Evolutionary conservation across 495 filamentous ascomycete species (phyloP).

Genomic region (Neurospora sp.): DNA sequence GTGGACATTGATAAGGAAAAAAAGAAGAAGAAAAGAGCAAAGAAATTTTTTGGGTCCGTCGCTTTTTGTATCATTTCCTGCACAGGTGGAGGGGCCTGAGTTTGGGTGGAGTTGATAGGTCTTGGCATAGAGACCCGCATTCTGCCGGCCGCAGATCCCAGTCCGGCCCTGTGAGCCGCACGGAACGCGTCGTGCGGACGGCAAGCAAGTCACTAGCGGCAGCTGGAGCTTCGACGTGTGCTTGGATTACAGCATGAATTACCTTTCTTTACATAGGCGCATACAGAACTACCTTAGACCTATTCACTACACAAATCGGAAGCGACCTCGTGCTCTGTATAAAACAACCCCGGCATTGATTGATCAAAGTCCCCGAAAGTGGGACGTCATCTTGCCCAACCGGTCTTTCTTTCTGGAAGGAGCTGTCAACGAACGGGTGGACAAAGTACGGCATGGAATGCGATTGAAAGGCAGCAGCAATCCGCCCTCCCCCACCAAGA

Average conservation of each 20-base stretch:
- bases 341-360: background rate
- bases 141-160: background rate
- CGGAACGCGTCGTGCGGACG: background rate
- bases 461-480: background rate
- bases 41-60: constrained; percentile 9
- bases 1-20: constrained; percentile 65
- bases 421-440: background rate
- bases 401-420: background rate
- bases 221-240: background rate
- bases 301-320: background rate
- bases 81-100: background rate
- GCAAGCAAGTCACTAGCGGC: background rate
- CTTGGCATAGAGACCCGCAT: background rate
- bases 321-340: background rate
- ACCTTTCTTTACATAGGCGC: background rate
- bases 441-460: background rate
- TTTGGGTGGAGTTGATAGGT: background rate
- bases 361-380: background rate
- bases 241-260: background rate
- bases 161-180: background rate
- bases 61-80: background rate
- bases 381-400: background rate
- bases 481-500: background rate
- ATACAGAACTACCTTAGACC: background rate
- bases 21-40: constrained; percentile 28